phyloP scores from a whole-genome alignment of 148 eudicot genomes.

The Rhododendron henanense region DNA sequence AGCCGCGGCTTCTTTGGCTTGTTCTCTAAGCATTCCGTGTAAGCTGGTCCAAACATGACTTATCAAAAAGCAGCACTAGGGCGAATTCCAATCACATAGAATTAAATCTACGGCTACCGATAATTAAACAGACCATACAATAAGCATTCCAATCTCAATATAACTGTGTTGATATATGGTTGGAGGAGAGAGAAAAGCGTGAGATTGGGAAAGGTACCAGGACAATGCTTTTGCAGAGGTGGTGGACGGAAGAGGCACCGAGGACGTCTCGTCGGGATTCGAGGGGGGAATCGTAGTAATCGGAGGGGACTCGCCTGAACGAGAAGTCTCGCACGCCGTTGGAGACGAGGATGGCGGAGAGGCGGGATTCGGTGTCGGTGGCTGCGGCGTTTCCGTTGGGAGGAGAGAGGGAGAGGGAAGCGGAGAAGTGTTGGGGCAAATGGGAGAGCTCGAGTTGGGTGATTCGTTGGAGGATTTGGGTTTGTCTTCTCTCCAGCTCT shows the following conservation, averaged over 20 bases:
- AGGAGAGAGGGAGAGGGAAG: constrained; percentile 27
- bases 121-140: not conserved
- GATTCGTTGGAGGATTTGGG: constrained; percentile 52
- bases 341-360: constrained; percentile 60
- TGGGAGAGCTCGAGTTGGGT: constrained; percentile 42
- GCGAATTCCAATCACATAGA: too few species aligned
- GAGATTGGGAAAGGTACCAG: constrained; percentile 38
- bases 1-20: too few species aligned
- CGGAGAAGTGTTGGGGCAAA: constrained; percentile 18
- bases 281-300: constrained; percentile 74
- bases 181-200: not conserved
- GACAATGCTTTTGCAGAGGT: constrained; percentile 96
- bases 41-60: too few species aligned
- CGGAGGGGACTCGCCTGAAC: constrained; percentile 64
- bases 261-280: constrained; percentile 63
- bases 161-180: not conserved
- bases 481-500: constrained; percentile 62
- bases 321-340: constrained; percentile 52
- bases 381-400: constrained; percentile 10
- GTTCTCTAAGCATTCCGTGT: too few species aligned
- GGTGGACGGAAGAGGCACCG: constrained; percentile 73
- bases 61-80: too few species aligned
- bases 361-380: constrained; percentile 55
- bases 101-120: not conserved
- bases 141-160: not conserved